phyloP scores from a whole-genome alignment of 768 basidiomycete species.

The Termitomyces sp. region DNA sequence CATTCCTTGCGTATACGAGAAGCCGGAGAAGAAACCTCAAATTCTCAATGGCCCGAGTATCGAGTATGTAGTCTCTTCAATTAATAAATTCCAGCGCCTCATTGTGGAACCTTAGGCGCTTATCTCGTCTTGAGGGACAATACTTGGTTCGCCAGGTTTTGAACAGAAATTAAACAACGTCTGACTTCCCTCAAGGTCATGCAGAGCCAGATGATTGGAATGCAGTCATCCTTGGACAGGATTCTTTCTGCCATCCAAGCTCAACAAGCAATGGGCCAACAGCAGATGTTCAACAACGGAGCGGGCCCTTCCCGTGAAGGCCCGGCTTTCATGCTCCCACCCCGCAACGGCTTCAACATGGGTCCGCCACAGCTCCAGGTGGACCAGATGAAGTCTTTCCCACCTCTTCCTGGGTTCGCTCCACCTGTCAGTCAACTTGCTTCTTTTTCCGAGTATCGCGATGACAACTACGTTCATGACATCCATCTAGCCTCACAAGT shows the following conservation, averaged over 20 bases:
- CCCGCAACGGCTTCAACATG: slow-evolving; percentile 36
- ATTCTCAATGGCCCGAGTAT: slow-evolving; percentile 57
- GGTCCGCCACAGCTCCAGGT: slow-evolving; percentile 24
- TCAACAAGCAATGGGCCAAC: slow-evolving; percentile 30
- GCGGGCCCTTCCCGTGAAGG: slow-evolving; percentile 24
- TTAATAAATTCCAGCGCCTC: slow-evolving; percentile 2
- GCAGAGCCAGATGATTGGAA: slow-evolving; percentile 93
- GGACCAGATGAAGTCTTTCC: slow-evolving; percentile 48
- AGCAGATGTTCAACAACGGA: slow-evolving; percentile 29
- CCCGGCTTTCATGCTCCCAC: slow-evolving; percentile 25
- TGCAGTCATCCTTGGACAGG: slow-evolving; percentile 85
- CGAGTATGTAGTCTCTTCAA: slow-evolving; percentile 46
- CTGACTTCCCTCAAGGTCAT: slow-evolving; percentile 50
- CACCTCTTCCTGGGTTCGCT: slow-evolving; percentile 87
- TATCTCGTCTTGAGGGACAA: slow-evolving; percentile 81
- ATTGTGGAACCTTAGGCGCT: slow-evolving; percentile 42
- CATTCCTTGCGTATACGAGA: slow-evolving; percentile 80
- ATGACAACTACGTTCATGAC: slow-evolving; percentile 9
- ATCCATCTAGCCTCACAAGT: slow-evolving; percentile 68
- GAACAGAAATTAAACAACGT: neutral
- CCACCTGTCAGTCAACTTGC: slow-evolving; percentile 58
- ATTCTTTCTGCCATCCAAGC: slow-evolving; percentile 65
- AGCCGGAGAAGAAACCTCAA: slow-evolving; percentile 83
- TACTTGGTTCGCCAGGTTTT: slow-evolving; percentile 51
- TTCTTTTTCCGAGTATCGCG: neutral